Percentiles rank a stretch among this genome's conserved stretches.
Conservation (phyloP, 352 stramenopile species). For the Phytophthora capsici region DNA sequence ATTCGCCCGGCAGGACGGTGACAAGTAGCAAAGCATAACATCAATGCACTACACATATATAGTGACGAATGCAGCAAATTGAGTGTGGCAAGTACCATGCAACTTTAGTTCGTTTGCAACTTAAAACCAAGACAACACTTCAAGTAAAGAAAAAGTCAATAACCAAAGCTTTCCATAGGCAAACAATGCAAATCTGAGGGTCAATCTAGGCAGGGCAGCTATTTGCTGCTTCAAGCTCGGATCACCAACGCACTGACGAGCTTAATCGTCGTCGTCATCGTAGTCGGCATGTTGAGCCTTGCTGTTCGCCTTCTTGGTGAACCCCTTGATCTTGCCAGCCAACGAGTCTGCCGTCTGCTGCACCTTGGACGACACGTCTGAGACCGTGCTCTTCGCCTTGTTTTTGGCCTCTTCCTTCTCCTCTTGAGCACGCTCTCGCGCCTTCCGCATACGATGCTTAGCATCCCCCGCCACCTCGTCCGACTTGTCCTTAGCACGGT, state of each 20-base stretch:
- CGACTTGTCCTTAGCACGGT: conserved; percentile 48
- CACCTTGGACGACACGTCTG: conserved; percentile 45
- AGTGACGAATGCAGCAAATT: conserved; percentile 28
- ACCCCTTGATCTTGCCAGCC: conserved; percentile 40
- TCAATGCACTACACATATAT: conserved; percentile 43
- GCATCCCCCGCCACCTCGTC: conserved; percentile 35
- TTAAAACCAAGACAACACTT: too few species aligned
- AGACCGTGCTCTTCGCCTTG: conserved; percentile 37
- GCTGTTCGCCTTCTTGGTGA: conserved; percentile 45
- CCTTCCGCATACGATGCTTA: conserved; percentile 38
- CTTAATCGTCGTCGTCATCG: conserved; percentile 11
- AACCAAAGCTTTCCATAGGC: too few species aligned
- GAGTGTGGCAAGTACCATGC: too few species aligned
- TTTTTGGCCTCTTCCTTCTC: conserved; percentile 42
- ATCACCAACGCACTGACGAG: too few species aligned
- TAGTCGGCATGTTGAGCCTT: conserved; percentile 24
- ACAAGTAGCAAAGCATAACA: conserved; percentile 35
- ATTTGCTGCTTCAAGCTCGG: too few species aligned
- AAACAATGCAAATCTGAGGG: too few species aligned
- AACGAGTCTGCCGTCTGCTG: conserved; percentile 45
- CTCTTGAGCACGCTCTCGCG: conserved; percentile 27
- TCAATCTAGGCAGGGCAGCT: too few species aligned
- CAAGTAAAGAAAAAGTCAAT: too few species aligned
- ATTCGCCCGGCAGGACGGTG: conserved; percentile 25
- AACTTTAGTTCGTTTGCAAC: too few species aligned